These are phyloP conservation scores for Salix suchowensis DNA, from an alignment of 345 rosid genomes.

Conservation along the genomic window DNA sequence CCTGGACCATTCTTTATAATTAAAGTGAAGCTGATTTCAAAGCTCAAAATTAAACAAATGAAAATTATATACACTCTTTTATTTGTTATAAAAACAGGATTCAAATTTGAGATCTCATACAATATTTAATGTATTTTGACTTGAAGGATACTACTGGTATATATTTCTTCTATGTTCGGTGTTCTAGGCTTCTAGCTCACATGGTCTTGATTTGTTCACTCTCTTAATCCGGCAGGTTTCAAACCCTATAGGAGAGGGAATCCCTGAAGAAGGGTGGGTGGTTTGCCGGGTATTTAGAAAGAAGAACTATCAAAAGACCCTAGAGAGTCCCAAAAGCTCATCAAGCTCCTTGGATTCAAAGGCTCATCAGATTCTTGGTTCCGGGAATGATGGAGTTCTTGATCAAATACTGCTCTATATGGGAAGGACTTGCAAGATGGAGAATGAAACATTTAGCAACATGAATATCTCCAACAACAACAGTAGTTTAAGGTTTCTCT, in stretches of 20 bases:
- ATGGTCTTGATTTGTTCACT: background rate
- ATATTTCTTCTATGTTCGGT: background rate
- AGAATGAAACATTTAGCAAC: conserved; percentile 31
- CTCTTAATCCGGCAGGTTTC: conserved; percentile 28
- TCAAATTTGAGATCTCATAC: background rate
- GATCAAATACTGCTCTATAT: conserved; percentile 68
- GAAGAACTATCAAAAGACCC: conserved; percentile 80
- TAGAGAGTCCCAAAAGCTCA: conserved; percentile 60
- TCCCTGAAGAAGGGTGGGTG: conserved; percentile 93
- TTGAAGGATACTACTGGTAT: background rate
- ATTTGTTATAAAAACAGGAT: background rate
- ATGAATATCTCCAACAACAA: conserved; percentile 7
- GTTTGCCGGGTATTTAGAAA: conserved; percentile 89
- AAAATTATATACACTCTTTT: background rate
- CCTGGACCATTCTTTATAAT: background rate
- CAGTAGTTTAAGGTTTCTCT: conserved; percentile 18
- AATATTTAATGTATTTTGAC: background rate
- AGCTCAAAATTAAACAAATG: background rate
- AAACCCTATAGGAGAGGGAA: conserved; percentile 43
- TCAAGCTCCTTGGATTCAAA: conserved; percentile 46
- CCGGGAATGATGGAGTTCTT: conserved; percentile 40
- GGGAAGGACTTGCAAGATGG: conserved; percentile 63
- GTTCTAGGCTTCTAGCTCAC: background rate
- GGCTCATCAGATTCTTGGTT: conserved; percentile 28
- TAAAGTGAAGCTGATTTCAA: background rate